phyloP scores from a whole-genome alignment of 129 eudicot genomes.

The Scalesia atractyloides region DNA sequence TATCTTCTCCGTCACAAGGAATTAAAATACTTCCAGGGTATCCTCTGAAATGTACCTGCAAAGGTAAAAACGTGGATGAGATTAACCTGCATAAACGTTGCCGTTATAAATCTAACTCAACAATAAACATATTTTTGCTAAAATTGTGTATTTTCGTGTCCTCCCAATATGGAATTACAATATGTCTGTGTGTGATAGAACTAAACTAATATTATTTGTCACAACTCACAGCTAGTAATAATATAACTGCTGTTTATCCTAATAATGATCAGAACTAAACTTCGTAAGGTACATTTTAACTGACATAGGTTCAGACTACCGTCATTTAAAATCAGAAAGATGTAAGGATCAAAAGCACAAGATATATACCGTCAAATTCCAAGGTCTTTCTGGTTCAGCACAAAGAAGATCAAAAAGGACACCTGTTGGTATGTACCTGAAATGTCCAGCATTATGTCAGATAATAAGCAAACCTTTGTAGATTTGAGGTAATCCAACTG shows the following conservation, averaged over 20 bases:
- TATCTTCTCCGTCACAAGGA: constrained; percentile 97
- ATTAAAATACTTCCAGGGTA: constrained; percentile 75
- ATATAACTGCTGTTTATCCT: neutral
- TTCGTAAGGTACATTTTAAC: neutral
- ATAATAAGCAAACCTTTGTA: constrained; percentile 3
- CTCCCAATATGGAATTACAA: neutral
- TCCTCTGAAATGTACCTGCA: constrained; percentile 98
- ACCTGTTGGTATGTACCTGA: constrained; percentile 97
- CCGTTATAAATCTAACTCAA: neutral
- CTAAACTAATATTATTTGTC: neutral
- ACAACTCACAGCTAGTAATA: constrained; percentile 5
- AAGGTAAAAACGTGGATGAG: constrained; percentile 2
- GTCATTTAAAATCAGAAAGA: constrained; percentile 14
- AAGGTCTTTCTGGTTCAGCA: constrained; percentile 96
- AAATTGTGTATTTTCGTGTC: neutral
- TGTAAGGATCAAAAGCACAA: constrained; percentile 5
- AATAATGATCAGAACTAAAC: neutral
- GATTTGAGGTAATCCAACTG: constrained; percentile 7
- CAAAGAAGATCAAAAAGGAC: constrained; percentile 97
- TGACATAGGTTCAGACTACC: constrained; percentile 11
- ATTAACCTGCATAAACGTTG: constrained; percentile 15
- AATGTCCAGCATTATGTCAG: constrained; percentile 18
- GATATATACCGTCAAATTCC: constrained; percentile 83
- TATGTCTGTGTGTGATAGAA: neutral
- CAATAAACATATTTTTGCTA: neutral